These are phyloP conservation scores for Candida suzukii DNA, from an alignment of 805 yeast genomes.

Conservation along the genomic window DNA sequence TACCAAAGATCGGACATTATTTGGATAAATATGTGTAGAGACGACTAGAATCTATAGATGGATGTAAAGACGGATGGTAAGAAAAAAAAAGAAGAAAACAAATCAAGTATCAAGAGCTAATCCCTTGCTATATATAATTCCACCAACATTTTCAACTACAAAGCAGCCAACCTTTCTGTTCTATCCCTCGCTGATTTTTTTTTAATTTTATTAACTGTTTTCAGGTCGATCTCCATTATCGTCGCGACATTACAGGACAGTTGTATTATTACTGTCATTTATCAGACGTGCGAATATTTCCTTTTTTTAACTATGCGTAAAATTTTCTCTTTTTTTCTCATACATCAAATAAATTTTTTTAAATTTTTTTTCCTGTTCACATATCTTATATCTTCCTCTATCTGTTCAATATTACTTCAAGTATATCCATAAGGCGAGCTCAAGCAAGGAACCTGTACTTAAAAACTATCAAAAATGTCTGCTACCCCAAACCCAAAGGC, in stretches of 20 bases:
- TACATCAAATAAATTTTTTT: neutral
- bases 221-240: too few species aligned
- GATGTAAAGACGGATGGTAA: too few species aligned
- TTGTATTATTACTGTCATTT: neutral
- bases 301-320: neutral
- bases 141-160: too few species aligned
- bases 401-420: neutral
- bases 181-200: too few species aligned
- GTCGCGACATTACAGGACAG: too few species aligned
- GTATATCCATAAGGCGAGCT: constrained; percentile 29
- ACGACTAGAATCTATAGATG: too few species aligned
- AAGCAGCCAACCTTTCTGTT: too few species aligned
- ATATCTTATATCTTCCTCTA: neutral
- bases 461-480: constrained; percentile 43
- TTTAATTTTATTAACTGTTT: too few species aligned
- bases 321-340: neutral
- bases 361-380: neutral
- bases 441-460: constrained; percentile 45
- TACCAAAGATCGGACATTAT: constrained; percentile 74
- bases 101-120: too few species aligned
- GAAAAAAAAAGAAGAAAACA: too few species aligned
- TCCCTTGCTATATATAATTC: too few species aligned
- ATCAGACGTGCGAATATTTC: neutral
- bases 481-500: constrained; percentile 95
- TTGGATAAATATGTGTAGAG: constrained; percentile 5